Percentiles rank a stretch among this genome's conserved stretches.
phyloP scores from a whole-genome alignment of 768 basidiomycete species.

The Macrolepiota albuminosa region DNA sequence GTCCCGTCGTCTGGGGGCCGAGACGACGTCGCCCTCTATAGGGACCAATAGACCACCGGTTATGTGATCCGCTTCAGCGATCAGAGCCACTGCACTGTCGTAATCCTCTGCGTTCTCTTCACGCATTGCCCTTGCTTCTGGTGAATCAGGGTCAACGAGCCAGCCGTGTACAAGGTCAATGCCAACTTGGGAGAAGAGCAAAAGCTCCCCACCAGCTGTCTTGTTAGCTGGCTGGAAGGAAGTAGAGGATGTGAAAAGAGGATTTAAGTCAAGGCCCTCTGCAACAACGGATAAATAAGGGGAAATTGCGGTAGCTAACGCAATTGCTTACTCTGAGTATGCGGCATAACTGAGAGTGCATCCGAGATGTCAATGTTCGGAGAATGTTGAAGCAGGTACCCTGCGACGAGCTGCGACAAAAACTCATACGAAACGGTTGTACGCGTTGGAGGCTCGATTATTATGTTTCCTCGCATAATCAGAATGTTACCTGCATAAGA shows the following conservation, averaged over 20 bases:
- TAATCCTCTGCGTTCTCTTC: constrained; percentile 53
- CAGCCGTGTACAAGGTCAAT: constrained; percentile 88
- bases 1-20: constrained; percentile 14
- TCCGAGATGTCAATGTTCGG: constrained; percentile 62
- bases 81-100: constrained; percentile 65
- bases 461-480: constrained; percentile 77
- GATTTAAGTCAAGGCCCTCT: constrained; percentile 91
- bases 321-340: constrained; percentile 61
- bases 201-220: constrained; percentile 67
- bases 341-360: constrained; percentile 71
- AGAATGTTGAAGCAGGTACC: constrained; percentile 63
- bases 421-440: constrained; percentile 78
- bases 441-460: constrained; percentile 62
- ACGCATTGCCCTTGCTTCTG: constrained; percentile 49
- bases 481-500: constrained; percentile 71
- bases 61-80: constrained; percentile 78
- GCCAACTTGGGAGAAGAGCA: constrained; percentile 78
- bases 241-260: constrained; percentile 66
- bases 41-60: constrained; percentile 58
- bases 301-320: neutral
- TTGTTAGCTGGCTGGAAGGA: constrained; percentile 60
- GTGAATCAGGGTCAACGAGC: constrained; percentile 68
- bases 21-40: constrained; percentile 23
- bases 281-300: neutral
- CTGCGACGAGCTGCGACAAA: constrained; percentile 78